A percentile compares a stretch with the other conserved stretches of the same genome.
phyloP scores from a whole-genome alignment of 345 rosid species.

The Hibiscus tridactylites region DNA sequence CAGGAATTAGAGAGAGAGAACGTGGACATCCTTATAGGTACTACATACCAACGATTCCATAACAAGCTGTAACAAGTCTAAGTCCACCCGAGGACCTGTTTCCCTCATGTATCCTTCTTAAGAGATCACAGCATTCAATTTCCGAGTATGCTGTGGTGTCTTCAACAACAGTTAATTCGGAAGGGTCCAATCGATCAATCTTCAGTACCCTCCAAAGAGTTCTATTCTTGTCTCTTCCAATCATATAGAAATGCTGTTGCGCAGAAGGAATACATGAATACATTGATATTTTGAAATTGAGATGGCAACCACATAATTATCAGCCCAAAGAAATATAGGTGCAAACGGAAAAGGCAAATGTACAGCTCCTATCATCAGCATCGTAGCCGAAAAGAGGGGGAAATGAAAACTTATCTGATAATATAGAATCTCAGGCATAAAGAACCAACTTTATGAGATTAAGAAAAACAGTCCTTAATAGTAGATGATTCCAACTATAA shows the following conservation, averaged over 20 bases:
- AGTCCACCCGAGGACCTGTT: slow-evolving; percentile 78
- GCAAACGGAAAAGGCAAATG: background rate
- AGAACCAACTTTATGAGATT: background rate
- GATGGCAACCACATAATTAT: background rate
- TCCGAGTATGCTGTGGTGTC: slow-evolving; percentile 62
- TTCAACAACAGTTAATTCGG: slow-evolving; percentile 62
- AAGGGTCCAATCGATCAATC: slow-evolving; percentile 62
- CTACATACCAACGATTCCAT: slow-evolving; percentile 77
- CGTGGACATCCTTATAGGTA: background rate
- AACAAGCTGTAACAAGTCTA: slow-evolving; percentile 69
- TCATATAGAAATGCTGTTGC: slow-evolving; percentile 76
- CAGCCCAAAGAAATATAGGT: background rate
- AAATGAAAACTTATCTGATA: too few relatives aligned
- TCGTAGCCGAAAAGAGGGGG: background rate
- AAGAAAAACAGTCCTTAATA: background rate
- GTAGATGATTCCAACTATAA: background rate
- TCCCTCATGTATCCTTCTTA: slow-evolving; percentile 69
- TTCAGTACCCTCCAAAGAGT: slow-evolving; percentile 70
- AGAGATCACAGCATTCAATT: slow-evolving; percentile 59
- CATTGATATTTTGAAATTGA: background rate
- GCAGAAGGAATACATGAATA: background rate
- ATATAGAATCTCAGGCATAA: background rate
- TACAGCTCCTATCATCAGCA: background rate
- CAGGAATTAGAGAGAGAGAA: background rate
- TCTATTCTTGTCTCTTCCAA: slow-evolving; percentile 73